These are phyloP conservation scores for Podospora pseudocomata DNA, from an alignment of 495 filamentous ascomycete species.

Conservation along the genomic window DNA sequence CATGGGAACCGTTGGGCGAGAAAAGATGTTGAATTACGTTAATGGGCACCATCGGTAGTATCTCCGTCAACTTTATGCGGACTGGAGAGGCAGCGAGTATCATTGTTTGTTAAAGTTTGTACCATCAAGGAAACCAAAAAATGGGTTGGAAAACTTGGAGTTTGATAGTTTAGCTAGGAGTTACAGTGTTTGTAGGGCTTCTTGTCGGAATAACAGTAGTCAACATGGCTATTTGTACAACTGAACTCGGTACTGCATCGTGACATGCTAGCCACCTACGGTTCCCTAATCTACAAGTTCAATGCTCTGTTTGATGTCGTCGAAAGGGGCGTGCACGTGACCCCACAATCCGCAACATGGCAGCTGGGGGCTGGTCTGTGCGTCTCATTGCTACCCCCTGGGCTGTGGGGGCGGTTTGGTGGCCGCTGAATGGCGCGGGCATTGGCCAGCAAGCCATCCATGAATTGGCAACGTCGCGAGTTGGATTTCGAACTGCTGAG, in stretches of 20 bases:
- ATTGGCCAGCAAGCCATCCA: slow-evolving; percentile 13
- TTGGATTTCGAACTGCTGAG: slow-evolving; percentile 27
- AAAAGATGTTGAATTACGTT: not conserved
- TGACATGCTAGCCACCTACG: too few relatives aligned
- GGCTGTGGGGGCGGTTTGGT: slow-evolving; percentile 17
- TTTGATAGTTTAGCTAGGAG: not conserved
- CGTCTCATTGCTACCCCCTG: not conserved
- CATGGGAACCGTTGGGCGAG: too few relatives aligned
- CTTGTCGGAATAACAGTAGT: not conserved
- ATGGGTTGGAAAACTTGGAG: not conserved
- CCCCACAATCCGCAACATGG: not conserved
- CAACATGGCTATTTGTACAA: too few relatives aligned
- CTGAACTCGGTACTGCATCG: too few relatives aligned
- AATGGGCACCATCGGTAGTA: not conserved
- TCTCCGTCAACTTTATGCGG: not conserved
- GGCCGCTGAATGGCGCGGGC: slow-evolving; percentile 11
- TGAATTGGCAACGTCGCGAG: slow-evolving; percentile 40
- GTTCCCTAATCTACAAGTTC: too few relatives aligned
- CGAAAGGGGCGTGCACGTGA: not conserved
- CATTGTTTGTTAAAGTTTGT: not conserved
- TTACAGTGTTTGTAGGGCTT: not conserved
- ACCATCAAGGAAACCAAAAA: not conserved
- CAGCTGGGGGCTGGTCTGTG: slow-evolving; percentile 10
- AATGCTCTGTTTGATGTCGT: not conserved
- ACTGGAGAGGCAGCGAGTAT: not conserved